Percentiles rank a stretch among this genome's conserved stretches.
Conservation (phyloP, 129 eudicot species). For the Chrysanthemum lavandulifolium region DNA sequence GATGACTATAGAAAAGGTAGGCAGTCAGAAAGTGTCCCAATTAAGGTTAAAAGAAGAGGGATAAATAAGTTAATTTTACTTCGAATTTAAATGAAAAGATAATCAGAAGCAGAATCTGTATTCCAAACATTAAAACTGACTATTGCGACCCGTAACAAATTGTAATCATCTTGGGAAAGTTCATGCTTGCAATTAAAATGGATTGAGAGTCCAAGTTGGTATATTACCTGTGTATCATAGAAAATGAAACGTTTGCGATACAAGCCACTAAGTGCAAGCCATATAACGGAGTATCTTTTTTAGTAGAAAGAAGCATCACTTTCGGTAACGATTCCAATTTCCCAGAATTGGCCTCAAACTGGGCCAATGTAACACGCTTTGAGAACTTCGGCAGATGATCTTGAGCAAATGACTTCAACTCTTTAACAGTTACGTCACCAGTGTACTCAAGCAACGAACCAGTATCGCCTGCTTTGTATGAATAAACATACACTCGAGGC, state of each 20-base stretch:
- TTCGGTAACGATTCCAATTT: slow-evolving; percentile 49
- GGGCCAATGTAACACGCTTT: slow-evolving; percentile 56
- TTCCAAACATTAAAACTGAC: too few species aligned
- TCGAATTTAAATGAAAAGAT: too few species aligned
- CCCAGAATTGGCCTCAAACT: slow-evolving; percentile 40
- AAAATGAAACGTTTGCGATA: slow-evolving; percentile 60
- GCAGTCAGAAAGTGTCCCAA: neutral
- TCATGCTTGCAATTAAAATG: too few species aligned
- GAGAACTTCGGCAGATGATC: slow-evolving; percentile 80
- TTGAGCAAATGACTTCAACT: slow-evolving; percentile 64
- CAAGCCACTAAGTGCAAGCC: slow-evolving; percentile 93
- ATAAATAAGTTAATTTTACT: too few species aligned
- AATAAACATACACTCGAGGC: slow-evolving; percentile 61
- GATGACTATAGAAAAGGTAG: neutral
- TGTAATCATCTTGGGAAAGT: too few species aligned
- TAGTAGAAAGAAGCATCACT: slow-evolving; percentile 84
- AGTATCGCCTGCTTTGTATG: slow-evolving; percentile 53
- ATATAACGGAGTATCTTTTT: slow-evolving; percentile 92
- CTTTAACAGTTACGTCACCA: slow-evolving; percentile 55
- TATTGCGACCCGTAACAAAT: too few species aligned
- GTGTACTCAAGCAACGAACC: slow-evolving; percentile 76
- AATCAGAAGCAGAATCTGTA: too few species aligned
- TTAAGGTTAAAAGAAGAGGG: too few species aligned
- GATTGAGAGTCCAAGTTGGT: neutral
- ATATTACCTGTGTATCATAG: slow-evolving; percentile 78